Evolutionary conservation across 352 stramenopile genomes (phyloP), one percentile per base, ranked within the genome.

Genomic region (Saprolegnia parasitica): DNA sequence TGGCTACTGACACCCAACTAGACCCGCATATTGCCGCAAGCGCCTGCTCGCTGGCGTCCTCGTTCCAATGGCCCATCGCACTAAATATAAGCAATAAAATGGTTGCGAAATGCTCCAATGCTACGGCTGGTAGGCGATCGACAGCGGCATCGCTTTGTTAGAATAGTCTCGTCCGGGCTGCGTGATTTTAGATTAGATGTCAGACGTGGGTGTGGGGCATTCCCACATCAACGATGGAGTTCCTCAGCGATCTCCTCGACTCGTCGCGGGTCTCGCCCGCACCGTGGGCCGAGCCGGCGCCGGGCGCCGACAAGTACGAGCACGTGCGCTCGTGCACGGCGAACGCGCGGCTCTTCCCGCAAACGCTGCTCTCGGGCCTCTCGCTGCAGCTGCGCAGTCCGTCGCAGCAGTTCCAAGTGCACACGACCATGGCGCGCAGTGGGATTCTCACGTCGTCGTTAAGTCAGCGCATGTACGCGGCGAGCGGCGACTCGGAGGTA

Each of bases 241-340:
- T 70, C 50, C 63, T 70, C n/a, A 70, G 46, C 18, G 63, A 70
- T 39, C 63, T 70, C 24, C 23, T 70, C 15, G 63, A 70, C 37
- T 37, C 45, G 9, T 70, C 63, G 10, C 46, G 55, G 39, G 29
- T 70, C 26, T 46, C 63, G 26, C 8, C 42, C 6, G 63, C 35
- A 5, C 63, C 63, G 15, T 70, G 63, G 63, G 39, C 46, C 10
- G 63, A 61, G 20, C 15, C n/a, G 24, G 15, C 46, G 16, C 18
- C 29, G 5, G 55, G 46, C 21, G 11, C n/a, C 20, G 63, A 70
- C 29, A 60, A 60, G 35, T 60, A 60, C 52, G 52, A 15, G 11
- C 52, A 60, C 52, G 52, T 60, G 16, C 52, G 52, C 11, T 42
- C 47, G 8, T 39, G 54, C 18, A 23, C 63, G 16, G 61, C 54